phyloP scores from a whole-genome alignment of 2,329 filamentous ascomycete species.

The Drechslerella coelobrocha region DNA sequence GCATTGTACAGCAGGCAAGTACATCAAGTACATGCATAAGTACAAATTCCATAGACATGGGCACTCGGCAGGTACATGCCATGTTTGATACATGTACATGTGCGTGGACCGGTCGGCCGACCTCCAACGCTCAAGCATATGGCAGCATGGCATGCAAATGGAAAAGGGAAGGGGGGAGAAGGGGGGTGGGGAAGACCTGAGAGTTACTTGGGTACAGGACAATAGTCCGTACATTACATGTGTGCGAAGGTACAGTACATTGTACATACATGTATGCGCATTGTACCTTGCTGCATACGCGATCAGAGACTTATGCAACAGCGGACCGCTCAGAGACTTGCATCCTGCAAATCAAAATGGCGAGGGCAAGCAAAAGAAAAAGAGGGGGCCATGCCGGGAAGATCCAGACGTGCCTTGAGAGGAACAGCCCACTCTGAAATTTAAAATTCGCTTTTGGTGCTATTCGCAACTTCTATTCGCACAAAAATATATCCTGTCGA shows the following conservation, averaged over 20 bases:
- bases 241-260: constrained; percentile 7
- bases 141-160: too few relatives aligned
- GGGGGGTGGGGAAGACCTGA: too few relatives aligned
- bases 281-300: constrained; percentile 49
- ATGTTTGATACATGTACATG: constrained; percentile 17
- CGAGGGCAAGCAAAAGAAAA: constrained; percentile 20
- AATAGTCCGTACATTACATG: constrained; percentile 42
- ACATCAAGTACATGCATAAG: constrained; percentile 33
- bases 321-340: constrained; percentile 51
- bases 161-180: too few relatives aligned
- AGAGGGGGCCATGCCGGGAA: constrained; percentile 20
- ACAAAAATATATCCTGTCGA: too few relatives aligned
- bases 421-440: too few relatives aligned
- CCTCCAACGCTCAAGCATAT: too few relatives aligned
- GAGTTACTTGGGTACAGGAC: too few relatives aligned
- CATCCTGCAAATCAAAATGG: constrained; percentile 51
- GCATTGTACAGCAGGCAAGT: neutral
- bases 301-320: constrained; percentile 52
- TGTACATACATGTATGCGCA: constrained; percentile 9
- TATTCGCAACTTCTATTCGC: too few relatives aligned
- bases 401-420: too few relatives aligned
- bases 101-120: too few relatives aligned
- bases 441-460: too few relatives aligned
- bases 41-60: constrained; percentile 1
- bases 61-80: too few relatives aligned